These are phyloP conservation scores for Coemansia sp. DNA, from an alignment of 192 early-diverging fungal species.

Conservation along the genomic window DNA sequence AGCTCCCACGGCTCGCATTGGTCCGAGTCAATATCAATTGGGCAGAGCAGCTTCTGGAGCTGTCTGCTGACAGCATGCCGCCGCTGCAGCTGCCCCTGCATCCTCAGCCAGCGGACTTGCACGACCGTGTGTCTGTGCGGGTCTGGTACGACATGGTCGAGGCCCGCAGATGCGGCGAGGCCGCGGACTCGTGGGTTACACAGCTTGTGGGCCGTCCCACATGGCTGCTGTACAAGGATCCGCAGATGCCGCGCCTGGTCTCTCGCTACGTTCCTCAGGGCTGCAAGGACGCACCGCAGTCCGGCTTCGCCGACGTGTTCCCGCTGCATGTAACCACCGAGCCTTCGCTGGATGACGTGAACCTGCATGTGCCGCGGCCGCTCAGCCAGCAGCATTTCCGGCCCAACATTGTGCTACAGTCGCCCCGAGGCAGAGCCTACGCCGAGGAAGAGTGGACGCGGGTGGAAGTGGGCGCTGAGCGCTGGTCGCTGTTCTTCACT, in stretches of 20 bases:
- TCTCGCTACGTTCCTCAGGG: slow-evolving; percentile 30
- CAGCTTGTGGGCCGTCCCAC: slow-evolving; percentile 29
- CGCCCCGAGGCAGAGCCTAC: slow-evolving; percentile 49
- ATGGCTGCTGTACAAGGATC: slow-evolving; percentile 38
- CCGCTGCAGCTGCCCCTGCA: slow-evolving; percentile 30
- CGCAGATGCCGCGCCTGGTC: slow-evolving; percentile 15
- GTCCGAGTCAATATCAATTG: slow-evolving; percentile 19
- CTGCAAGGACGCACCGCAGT: slow-evolving; percentile 48
- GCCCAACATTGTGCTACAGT: slow-evolving; percentile 68
- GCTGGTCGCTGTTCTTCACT: slow-evolving; percentile 52
- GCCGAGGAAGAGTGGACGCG: slow-evolving; percentile 71
- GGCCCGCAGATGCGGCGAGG: slow-evolving; percentile 26
- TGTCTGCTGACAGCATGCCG: slow-evolving; percentile 17
- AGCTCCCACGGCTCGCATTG: slow-evolving; percentile 30
- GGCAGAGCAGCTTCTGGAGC: slow-evolving; percentile 6
- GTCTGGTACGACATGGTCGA: slow-evolving; percentile 47
- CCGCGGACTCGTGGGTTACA: slow-evolving; percentile 26
- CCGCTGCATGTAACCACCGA: slow-evolving; percentile 67
- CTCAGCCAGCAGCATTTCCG: slow-evolving; percentile 63
- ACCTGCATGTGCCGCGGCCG: slow-evolving; percentile 54
- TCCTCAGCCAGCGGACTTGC: slow-evolving; percentile 15
- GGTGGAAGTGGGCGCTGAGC: slow-evolving; percentile 42
- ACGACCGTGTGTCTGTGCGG: slow-evolving; percentile 14
- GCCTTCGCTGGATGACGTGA: slow-evolving; percentile 62
- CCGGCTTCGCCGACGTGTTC: slow-evolving; percentile 74